Evolutionary conservation across 352 stramenopile genomes (phyloP), one percentile per base, ranked within the genome.

Genomic region (Pythium brassicae): DNA sequence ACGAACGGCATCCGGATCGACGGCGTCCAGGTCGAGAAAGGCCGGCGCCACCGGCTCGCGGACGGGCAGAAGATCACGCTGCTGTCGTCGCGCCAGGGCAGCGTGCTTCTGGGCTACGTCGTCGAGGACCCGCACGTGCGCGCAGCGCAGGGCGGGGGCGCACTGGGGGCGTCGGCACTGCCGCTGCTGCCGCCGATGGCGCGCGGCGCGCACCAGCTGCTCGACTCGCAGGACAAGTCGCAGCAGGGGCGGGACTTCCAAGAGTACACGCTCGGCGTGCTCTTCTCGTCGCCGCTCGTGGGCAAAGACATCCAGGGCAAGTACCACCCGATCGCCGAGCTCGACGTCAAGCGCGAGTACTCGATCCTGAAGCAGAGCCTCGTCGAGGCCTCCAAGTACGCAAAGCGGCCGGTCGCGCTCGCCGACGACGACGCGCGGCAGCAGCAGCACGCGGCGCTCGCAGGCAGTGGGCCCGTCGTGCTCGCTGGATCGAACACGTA

Each of bases 281-380:
- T 98, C 26, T 98, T 98, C 60, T 96, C 94, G 4, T 86, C 89
- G 2, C 95, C 95, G 4, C 67, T 98, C 19, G 95, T 97, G 5
- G 94, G 89, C 26, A 91, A 90, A 59, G 92, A 98, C 63, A 77
- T 87, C 19, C 68, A 93, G 40, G 88, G 88, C 37, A 87, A 88
- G 55, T 89, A 97, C 25, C 85, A 95, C 57, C 89, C 93, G 20
- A 97, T 98, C 61, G 87, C 92, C 19, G 80, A 90, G 40, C 59
- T 92, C 32, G 83, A 90, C 25, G 78, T 92, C n/a, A 86, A 84
- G 53, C 75, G 81, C 7, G 83, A 92, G 61, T 92, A 92, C 55
- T 78, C 68, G 12, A 90, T 91, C 40, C 57, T 92, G 4, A 79
- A 88, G n/a, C 75, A 90, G 51, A 90, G 80, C 43, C 62, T 92